phyloP scores from a whole-genome alignment of 257 asterid genomes.

The Solanum lignicaule region DNA sequence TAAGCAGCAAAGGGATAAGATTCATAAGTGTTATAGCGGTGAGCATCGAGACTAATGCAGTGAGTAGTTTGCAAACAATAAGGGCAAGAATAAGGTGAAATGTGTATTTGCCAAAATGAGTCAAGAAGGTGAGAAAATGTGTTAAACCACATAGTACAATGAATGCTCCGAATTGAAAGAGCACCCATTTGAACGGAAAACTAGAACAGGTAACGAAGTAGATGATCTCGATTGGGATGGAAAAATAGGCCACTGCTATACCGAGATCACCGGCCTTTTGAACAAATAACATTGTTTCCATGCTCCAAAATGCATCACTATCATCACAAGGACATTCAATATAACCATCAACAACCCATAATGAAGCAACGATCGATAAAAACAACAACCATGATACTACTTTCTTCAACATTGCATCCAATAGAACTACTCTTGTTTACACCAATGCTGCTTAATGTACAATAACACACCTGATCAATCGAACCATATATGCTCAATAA shows the following conservation, averaged over 20 bases:
- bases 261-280: conserved; percentile 76
- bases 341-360: conserved; percentile 36
- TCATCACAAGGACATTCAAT: conserved; percentile 70
- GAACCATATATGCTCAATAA: conserved; percentile 3
- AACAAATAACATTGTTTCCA: conserved; percentile 48
- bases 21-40: conserved; percentile 74
- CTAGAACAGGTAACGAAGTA: conserved; percentile 76
- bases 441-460: conserved; percentile 9
- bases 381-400: conserved; percentile 36
- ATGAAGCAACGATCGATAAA: conserved; percentile 19
- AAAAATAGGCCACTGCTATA: conserved; percentile 91
- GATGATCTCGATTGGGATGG: conserved; percentile 89
- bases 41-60: conserved; percentile 80
- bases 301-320: conserved; percentile 62
- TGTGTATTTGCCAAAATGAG: conserved; percentile 77
- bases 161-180: conserved; percentile 72
- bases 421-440: conserved; percentile 4
- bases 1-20: conserved; percentile 70
- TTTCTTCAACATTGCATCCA: conserved; percentile 54
- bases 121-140: conserved; percentile 85
- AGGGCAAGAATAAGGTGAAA: conserved; percentile 79
- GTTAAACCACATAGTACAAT: conserved; percentile 95
- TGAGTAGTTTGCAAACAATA: conserved; percentile 67
- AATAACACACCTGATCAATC: conserved; percentile 2
- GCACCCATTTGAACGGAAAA: conserved; percentile 90